Evolutionary conservation across 768 basidiomycete species (phyloP).

Genomic region (Suillus weaverae): DNA sequence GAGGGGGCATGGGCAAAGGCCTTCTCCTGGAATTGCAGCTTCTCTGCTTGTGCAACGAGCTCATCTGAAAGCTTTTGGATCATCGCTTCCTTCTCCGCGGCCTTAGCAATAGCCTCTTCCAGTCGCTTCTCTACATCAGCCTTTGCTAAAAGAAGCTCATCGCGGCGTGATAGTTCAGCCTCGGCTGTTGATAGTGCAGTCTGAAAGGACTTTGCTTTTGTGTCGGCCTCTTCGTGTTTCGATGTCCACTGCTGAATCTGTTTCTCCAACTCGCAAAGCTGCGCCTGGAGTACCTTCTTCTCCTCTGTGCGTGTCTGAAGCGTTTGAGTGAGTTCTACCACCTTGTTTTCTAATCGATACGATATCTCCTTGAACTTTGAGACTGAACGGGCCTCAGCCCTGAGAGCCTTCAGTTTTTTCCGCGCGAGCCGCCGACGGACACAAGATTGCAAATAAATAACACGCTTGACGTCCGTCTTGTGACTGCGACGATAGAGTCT

Average conservation of each 20-base stretch:
- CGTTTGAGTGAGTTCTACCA: slow-evolving; percentile 94
- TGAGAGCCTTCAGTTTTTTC: slow-evolving; percentile 80
- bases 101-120: slow-evolving; percentile 72
- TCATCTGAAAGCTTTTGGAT: slow-evolving; percentile 84
- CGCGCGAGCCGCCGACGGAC: slow-evolving; percentile 86
- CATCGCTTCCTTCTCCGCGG: slow-evolving; percentile 78
- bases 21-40: slow-evolving; percentile 77
- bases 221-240: slow-evolving; percentile 85
- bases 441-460: slow-evolving; percentile 89
- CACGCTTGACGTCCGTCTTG: slow-evolving; percentile 61
- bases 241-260: slow-evolving; percentile 84
- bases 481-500: slow-evolving; percentile 58
- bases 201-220: slow-evolving; percentile 71
- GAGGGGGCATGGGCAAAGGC: slow-evolving; percentile 61
- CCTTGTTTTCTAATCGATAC: slow-evolving; percentile 97
- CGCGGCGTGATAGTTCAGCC: slow-evolving; percentile 67
- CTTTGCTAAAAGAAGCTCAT: slow-evolving; percentile 74
- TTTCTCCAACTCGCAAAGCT: slow-evolving; percentile 76
- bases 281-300: slow-evolving; percentile 82
- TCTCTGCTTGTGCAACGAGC: slow-evolving; percentile 65
- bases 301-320: slow-evolving; percentile 89
- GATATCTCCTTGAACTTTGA: slow-evolving; percentile 99
- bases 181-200: slow-evolving; percentile 68
- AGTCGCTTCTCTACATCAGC: slow-evolving; percentile 76
- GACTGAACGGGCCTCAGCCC: slow-evolving; percentile 92